phyloP scores from a whole-genome alignment of 306 rosid genomes.

The Trichosanthes cucumerina region DNA sequence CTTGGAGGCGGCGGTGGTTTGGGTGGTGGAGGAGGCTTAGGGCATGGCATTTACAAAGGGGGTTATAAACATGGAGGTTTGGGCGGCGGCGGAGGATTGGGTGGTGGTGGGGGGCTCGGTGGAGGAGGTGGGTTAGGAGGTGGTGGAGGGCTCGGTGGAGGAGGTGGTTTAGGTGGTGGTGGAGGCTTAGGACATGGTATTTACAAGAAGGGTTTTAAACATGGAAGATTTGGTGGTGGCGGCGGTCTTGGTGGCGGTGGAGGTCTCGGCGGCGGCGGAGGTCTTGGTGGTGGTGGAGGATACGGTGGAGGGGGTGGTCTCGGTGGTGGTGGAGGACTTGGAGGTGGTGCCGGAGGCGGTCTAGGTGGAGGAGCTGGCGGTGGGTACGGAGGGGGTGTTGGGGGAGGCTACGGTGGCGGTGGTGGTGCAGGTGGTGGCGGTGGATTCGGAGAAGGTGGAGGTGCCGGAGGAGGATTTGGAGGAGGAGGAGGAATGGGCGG shows the following conservation, averaged over 20 bases:
- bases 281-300: constrained; percentile 20
- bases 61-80: neutral
- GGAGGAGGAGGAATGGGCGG: constrained; percentile 27
- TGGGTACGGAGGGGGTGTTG: constrained; percentile 9
- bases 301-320: constrained; percentile 13
- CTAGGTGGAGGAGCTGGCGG: constrained; percentile 25
- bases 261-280: constrained; percentile 8
- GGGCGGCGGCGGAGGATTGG: neutral
- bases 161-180: constrained; percentile 10
- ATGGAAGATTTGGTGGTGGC: neutral
- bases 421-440: constrained; percentile 14
- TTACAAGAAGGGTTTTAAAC: constrained; percentile 1
- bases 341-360: constrained; percentile 19
- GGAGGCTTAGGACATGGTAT: constrained; percentile 10
- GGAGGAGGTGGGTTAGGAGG: constrained; percentile 8
- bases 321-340: constrained; percentile 8
- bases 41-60: neutral
- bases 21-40: constrained; percentile 8
- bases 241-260: constrained; percentile 10
- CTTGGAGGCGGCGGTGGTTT: constrained; percentile 6
- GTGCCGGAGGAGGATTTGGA: constrained; percentile 14
- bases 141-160: constrained; percentile 6
- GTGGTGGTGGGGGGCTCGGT: neutral
- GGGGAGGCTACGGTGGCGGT: constrained; percentile 25
- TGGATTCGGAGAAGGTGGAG: constrained; percentile 10